Base-by-base conservation (phyloP, 148 eudicot species). In the Polygonum maritimum region DNA sequence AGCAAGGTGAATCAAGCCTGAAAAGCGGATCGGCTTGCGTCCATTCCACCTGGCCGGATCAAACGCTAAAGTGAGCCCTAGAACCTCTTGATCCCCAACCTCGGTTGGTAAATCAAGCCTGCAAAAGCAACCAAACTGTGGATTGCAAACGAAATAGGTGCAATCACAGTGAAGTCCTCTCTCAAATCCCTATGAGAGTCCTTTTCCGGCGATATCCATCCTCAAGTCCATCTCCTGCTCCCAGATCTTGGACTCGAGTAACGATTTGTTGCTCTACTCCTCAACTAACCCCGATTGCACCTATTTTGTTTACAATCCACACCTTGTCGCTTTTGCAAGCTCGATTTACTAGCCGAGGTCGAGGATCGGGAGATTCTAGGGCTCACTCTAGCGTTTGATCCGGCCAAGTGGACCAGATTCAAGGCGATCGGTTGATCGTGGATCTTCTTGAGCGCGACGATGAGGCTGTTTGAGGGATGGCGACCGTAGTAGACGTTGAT, bases 201-300 rank as follows among this genome's bases (percentile, higher is more conserved):
- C 71, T 67, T 22, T 67, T 67, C 44, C 71, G 71, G 21, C 44
- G 3, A 4, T 67, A 3, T 15, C 71, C 10, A 16, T 67, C 36
- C 71, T 67, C 45, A 45, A 36, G 16, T 36, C 44, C 19, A 10
- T 67, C 3, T 36, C 71, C 21, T 67, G 71, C 71, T 13, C 45
- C 7, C 44, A 10, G 71, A 67, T 67, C 44, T 67, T 67, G 21
- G 45, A 67, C 1, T 67, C 71, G 2, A 36, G 44, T 67, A 36
- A 67, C 44, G 71, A 44, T 31, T 67, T 67, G 71, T 67, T 67
- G 44, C 45, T 67, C 36, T 67, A 45, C 15, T 36, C 71, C 21
- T 67, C 44, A 16, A 14, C 21, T 35, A 44, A 45, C 15, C 38
- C 45, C 19, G 44, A 15, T 36, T 36, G 71, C 71, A 19, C 41